Percentiles rank a stretch among this genome's conserved stretches.
These are phyloP conservation scores for Verticillium zaregamsianum DNA, from an alignment of 2,329 filamentous ascomycete genomes.

Conservation along the genomic window DNA sequence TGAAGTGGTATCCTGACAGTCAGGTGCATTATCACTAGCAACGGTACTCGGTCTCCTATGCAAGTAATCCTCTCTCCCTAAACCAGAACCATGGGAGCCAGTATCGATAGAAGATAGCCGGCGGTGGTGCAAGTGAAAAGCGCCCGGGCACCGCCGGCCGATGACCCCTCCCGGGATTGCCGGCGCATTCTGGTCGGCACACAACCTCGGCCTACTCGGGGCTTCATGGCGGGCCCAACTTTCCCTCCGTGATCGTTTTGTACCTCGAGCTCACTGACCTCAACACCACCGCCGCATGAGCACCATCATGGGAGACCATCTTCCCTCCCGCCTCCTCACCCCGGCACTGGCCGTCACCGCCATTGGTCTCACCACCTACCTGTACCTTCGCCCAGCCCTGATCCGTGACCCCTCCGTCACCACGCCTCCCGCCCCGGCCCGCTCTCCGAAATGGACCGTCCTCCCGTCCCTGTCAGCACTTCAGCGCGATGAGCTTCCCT, in stretches of 20 bases:
- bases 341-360: slow-evolving; percentile 6
- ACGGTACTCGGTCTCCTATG: no score
- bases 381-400: slow-evolving; percentile 21
- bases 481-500: slow-evolving; percentile 43
- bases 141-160: no score
- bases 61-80: no score
- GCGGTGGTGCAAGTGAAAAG: no score
- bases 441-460: slow-evolving; percentile 10
- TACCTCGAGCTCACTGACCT: background rate
- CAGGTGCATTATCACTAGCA: no score
- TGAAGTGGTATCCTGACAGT: no score
- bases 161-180: no score
- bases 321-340: background rate
- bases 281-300: background rate
- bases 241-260: background rate
- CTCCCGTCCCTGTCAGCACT: slow-evolving; percentile 5
- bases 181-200: no score
- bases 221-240: no score
- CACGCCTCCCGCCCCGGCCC: slow-evolving; percentile 6
- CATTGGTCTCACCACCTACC: slow-evolving; percentile 30
- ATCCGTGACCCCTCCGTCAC: background rate
- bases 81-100: no score
- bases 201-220: no score
- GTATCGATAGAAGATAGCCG: no score
- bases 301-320: background rate